A percentile compares a stretch with the other conserved stretches of the same genome.
Conservation (phyloP, 352 stramenopile genomes). For the Pythium apleroticum region DNA sequence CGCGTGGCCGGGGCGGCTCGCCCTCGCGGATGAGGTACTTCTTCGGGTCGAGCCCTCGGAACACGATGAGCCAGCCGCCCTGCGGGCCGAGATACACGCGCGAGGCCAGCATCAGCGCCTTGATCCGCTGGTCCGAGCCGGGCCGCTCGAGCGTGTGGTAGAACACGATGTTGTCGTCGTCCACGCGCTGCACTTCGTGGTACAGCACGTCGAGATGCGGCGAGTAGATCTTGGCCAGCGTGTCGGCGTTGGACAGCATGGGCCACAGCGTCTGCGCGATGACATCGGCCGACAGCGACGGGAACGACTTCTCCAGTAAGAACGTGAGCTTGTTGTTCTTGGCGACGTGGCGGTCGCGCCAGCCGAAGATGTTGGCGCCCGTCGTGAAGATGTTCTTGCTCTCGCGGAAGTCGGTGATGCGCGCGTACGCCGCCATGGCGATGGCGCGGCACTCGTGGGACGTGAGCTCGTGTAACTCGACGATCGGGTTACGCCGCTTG, state of each 20-base stretch:
- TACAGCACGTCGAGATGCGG: conserved; percentile 54
- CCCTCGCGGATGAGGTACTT: conserved; percentile 49
- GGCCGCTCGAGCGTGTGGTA: conserved; percentile 70
- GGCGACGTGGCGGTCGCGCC: conserved; percentile 55
- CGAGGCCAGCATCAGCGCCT: conserved; percentile 61
- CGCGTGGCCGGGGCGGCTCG: conserved; percentile 40
- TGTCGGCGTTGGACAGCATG: conserved; percentile 47
- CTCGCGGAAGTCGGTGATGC: conserved; percentile 55
- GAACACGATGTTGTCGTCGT: conserved; percentile 59
- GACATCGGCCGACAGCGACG: conserved; percentile 32
- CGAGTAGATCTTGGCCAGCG: conserved; percentile 52
- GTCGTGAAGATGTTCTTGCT: conserved; percentile 51
- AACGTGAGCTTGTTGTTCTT: conserved; percentile 63
- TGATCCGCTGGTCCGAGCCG: conserved; percentile 48
- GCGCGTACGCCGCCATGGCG: conserved; percentile 38
- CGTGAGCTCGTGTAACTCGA: conserved; percentile 47
- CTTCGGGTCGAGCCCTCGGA: conserved; percentile 57
- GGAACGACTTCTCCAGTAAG: conserved; percentile 64
- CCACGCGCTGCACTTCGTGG: conserved; percentile 60
- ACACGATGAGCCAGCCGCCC: conserved; percentile 46
- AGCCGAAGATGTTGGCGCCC: conserved; percentile 62
- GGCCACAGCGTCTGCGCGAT: conserved; percentile 47
- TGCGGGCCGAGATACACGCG: conserved; percentile 45
- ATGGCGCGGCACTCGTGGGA: conserved; percentile 47
- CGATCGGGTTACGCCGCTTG: conserved; percentile 40